Conservation (phyloP, 148 eudicot genomes). For the Rhododendron kiyosumense region DNA sequence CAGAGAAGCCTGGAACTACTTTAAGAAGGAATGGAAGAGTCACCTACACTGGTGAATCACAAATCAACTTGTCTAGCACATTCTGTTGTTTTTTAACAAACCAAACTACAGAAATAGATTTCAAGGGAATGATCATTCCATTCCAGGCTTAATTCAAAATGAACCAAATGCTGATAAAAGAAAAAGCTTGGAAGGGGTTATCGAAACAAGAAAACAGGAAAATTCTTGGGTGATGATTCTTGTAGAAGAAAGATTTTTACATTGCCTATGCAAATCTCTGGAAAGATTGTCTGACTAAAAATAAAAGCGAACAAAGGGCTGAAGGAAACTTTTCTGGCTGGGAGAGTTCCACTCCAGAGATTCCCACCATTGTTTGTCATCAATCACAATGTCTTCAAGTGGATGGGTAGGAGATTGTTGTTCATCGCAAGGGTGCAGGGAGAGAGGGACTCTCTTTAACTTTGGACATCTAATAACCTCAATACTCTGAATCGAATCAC, state of each 20-base stretch:
- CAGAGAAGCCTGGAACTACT: neutral
- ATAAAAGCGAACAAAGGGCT: neutral
- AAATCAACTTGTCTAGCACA: neutral
- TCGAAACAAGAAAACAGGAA: neutral
- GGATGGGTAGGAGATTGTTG: neutral
- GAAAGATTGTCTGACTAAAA: neutral
- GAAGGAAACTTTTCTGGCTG: neutral
- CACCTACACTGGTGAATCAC: neutral
- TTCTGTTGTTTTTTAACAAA: neutral
- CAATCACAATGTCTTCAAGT: neutral
- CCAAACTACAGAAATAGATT: neutral
- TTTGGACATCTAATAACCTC: slow-evolving; percentile 2
- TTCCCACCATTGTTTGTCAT: slow-evolving; percentile 6
- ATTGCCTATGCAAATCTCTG: neutral
- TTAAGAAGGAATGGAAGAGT: neutral
- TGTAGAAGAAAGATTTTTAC: neutral
- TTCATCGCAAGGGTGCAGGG: neutral
- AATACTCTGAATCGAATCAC: neutral
- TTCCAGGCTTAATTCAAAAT: neutral
- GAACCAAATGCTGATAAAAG: neutral
- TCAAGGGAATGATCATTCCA: neutral
- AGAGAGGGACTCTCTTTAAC: slow-evolving; percentile 1
- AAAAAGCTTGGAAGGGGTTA: neutral
- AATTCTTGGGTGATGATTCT: neutral
- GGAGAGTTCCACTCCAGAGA: slow-evolving; percentile 3